Conservation (phyloP, 305 asterid genomes). For the Fraxinus velutina region DNA sequence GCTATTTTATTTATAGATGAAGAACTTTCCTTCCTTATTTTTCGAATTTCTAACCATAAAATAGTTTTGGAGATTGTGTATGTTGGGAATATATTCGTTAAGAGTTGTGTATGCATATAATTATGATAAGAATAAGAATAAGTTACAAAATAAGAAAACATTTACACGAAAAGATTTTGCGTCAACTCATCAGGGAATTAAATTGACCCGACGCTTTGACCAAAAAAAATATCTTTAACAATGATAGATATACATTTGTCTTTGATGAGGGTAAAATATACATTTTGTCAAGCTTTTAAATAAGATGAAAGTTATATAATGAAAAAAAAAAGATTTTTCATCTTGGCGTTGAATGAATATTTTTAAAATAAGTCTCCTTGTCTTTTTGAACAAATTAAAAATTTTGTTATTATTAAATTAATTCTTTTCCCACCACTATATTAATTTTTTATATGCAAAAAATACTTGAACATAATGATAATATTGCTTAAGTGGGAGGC, state of each 20-base stretch:
- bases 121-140: no score
- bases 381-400: neutral
- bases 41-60: neutral
- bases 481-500: conserved; percentile 7
- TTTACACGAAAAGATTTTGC: neutral
- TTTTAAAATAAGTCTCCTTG: neutral
- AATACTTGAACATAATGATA: neutral
- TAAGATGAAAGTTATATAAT: neutral
- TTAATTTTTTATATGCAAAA: neutral
- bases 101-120: neutral
- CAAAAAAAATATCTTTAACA: neutral
- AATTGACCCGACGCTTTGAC: neutral
- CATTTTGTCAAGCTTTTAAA: neutral
- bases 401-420: neutral
- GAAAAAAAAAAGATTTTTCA: neutral
- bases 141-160: neutral
- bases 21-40: neutral
- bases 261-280: neutral
- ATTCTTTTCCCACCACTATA: neutral
- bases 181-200: neutral
- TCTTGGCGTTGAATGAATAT: neutral
- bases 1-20: neutral
- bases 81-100: neutral
- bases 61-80: neutral
- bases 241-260: neutral